Conservation (phyloP, 1,284 basidiomycete species). For the Amylostereum chailletii region DNA sequence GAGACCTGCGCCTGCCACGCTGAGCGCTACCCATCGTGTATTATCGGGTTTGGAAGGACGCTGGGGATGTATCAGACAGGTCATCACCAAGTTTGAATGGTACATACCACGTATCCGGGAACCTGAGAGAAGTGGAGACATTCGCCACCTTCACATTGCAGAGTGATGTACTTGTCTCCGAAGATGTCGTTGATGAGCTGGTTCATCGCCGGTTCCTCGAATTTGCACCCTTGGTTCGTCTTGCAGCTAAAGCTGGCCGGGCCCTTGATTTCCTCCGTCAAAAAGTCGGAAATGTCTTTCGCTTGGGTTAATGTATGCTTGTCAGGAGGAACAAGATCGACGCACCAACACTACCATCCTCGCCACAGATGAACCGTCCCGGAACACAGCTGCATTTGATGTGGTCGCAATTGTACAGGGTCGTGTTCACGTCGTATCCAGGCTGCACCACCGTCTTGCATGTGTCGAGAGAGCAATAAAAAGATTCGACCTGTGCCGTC, state of each 20-base stretch:
- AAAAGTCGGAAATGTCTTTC: conserved; percentile 89
- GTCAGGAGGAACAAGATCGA: conserved; percentile 9
- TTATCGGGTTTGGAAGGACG: conserved; percentile 75
- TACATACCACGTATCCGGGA: conserved; percentile 76
- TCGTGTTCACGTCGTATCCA: conserved; percentile 66
- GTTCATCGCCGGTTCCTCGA: conserved; percentile 97
- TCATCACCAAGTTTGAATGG: background rate
- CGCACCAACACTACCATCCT: conserved; percentile 89
- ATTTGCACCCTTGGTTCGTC: conserved; percentile 69
- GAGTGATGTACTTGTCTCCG: conserved; percentile 84
- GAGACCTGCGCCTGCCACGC: conserved; percentile 70
- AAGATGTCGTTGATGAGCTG: conserved; percentile 89
- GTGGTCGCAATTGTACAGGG: conserved; percentile 71
- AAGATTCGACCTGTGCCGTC: conserved; percentile 90
- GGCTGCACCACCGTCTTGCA: conserved; percentile 46
- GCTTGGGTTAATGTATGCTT: conserved; percentile 1
- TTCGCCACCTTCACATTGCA: conserved; percentile 85
- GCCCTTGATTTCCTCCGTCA: conserved; percentile 84
- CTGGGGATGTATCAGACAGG: conserved; percentile 25
- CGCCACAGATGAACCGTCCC: conserved; percentile 89
- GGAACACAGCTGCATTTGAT: conserved; percentile 90
- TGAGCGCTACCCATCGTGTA: conserved; percentile 75
- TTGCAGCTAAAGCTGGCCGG: conserved; percentile 86
- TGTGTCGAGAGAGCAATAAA: conserved; percentile 81
- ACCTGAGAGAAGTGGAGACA: conserved; percentile 92